These are phyloP conservation scores for Raphanus hybrid DNA, from an alignment of 441 rosid genomes.

Conservation along the genomic window DNA sequence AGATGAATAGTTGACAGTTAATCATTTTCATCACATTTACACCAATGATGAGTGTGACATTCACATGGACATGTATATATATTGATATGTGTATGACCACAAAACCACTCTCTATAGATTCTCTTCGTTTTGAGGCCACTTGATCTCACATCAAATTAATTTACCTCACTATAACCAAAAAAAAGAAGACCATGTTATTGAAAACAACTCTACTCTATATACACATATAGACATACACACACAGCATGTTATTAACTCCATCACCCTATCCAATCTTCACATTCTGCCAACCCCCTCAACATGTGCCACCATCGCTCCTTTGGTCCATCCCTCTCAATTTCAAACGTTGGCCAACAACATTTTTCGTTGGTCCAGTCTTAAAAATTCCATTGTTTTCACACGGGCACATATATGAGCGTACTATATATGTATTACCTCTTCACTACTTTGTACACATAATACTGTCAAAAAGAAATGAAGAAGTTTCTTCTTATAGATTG, in stretches of 20 bases:
- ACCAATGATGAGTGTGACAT: conserved; percentile 41
- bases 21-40: conserved; percentile 35
- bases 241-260: neutral
- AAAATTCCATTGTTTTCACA: neutral
- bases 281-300: conserved; percentile 1
- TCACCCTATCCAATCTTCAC: neutral
- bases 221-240: neutral
- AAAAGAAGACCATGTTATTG: conserved; percentile 42
- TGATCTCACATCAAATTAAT: conserved; percentile 30
- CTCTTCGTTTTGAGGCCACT: conserved; percentile 29
- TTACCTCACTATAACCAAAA: conserved; percentile 37
- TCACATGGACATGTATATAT: conserved; percentile 38
- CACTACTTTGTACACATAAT: neutral
- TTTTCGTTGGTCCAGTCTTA: neutral
- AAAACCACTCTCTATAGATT: conserved; percentile 34
- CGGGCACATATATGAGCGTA: neutral
- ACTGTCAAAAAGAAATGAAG: neutral
- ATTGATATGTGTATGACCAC: conserved; percentile 33
- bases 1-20: neutral
- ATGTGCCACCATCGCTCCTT: conserved; percentile 9
- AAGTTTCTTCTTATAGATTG: neutral
- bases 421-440: neutral
- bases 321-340: conserved; percentile 4
- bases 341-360: conserved; percentile 3
- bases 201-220: conserved; percentile 29